Evolutionary conservation across 1,284 basidiomycete species (phyloP).

Genomic region (Moesziomyces parantarcticus): DNA sequence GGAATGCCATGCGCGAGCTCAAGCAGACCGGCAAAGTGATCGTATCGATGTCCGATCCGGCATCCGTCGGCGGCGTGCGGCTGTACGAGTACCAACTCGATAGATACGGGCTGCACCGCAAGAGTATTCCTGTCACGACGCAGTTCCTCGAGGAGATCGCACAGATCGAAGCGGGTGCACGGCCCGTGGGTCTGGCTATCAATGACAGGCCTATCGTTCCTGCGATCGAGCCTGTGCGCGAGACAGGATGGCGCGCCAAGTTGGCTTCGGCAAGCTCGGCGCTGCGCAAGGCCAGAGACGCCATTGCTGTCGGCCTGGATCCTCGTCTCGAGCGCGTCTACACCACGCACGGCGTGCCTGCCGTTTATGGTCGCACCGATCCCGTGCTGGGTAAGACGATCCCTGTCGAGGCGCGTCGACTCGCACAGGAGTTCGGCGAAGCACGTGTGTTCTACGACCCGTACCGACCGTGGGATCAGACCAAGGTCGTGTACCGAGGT

Average conservation of each 20-base stretch:
- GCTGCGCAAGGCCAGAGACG: background rate
- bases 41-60: background rate
- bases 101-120: no score
- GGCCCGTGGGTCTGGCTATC: no score
- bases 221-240: background rate
- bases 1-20: background rate
- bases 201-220: no score
- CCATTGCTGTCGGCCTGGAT: background rate
- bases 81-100: background rate
- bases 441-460: conserved; percentile 13
- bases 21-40: background rate
- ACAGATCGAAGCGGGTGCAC: background rate
- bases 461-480: background rate
- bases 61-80: no score
- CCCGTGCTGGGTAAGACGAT: background rate
- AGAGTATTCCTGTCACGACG: background rate
- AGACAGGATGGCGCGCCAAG: background rate
- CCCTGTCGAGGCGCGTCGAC: conserved; percentile 3
- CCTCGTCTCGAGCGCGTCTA: conserved; percentile 3
- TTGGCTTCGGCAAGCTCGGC: background rate
- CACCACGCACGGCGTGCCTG: conserved; percentile 6
- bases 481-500: background rate
- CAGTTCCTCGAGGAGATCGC: background rate
- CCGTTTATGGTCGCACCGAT: conserved; percentile 1
- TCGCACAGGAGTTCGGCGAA: conserved; percentile 7